phyloP scores from a whole-genome alignment of 192 early-diverging fungal species.

The Globomyces pollinis-pini region DNA sequence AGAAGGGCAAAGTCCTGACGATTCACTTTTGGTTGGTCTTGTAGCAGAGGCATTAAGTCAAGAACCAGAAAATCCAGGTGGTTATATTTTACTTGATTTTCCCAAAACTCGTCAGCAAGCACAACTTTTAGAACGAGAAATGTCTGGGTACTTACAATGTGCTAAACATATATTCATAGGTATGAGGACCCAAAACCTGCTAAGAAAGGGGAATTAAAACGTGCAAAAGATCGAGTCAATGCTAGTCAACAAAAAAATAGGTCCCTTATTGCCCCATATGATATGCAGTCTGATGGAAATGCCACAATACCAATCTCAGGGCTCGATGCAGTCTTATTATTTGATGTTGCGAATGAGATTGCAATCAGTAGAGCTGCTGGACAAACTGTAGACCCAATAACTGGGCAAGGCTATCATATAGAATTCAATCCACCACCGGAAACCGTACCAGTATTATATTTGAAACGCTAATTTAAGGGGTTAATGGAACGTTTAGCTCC shows the following conservation, averaged over 20 bases:
- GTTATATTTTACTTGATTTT: conserved; percentile 49
- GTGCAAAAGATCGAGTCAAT: conserved; percentile 24
- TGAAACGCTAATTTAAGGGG: too few relatives aligned
- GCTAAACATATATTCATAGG: conserved; percentile 16
- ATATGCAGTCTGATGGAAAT: conserved; percentile 14
- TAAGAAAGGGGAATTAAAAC: conserved; percentile 47
- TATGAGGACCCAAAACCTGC: conserved; percentile 58
- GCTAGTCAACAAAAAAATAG: conserved; percentile 1
- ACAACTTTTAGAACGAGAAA: conserved; percentile 47
- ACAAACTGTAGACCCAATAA: conserved; percentile 40
- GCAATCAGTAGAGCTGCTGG: conserved; percentile 40
- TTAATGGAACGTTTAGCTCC: conserved; percentile 32
- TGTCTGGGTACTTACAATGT: conserved; percentile 35
- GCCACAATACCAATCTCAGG: conserved; percentile 19
- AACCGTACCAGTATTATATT: conserved; percentile 24
- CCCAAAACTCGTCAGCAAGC: conserved; percentile 45
- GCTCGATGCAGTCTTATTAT: conserved; percentile 41
- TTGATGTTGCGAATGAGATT: conserved; percentile 46
- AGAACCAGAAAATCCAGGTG: conserved; percentile 18
- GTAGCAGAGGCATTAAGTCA: conserved; percentile 42
- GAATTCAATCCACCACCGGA: conserved; percentile 46
- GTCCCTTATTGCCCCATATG: conserved; percentile 36
- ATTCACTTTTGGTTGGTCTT: conserved; percentile 38
- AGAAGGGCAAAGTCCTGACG: conserved; percentile 38
- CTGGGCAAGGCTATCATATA: conserved; percentile 42